Conservation (phyloP, 169 alveolate genomes). For the Eimeria acervulina region DNA sequence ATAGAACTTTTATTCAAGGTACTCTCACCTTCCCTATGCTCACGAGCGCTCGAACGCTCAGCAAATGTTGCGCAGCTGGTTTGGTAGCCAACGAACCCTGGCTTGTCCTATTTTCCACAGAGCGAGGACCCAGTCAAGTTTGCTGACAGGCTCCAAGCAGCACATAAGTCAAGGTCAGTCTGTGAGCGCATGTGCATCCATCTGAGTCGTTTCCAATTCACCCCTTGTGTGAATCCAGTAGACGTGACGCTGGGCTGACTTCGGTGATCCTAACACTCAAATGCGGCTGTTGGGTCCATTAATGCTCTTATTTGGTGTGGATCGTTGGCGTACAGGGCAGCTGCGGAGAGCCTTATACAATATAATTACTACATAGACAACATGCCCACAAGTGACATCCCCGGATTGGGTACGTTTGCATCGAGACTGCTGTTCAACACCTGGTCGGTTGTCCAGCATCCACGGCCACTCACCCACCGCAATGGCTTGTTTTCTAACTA, state of each 20-base stretch:
- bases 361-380: slow-evolving; percentile 94
- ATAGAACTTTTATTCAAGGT: slow-evolving; percentile 90
- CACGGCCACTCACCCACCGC: background rate
- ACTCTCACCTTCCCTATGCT: background rate
- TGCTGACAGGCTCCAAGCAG: slow-evolving; percentile 81
- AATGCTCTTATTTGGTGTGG: background rate
- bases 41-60: background rate
- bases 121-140: slow-evolving; percentile 82
- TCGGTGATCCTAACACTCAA: background rate
- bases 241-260: background rate
- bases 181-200: background rate
- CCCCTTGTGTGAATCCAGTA: background rate
- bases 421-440: background rate
- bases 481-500: background rate
- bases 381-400: slow-evolving; percentile 94
- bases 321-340: slow-evolving; percentile 86
- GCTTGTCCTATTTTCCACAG: slow-evolving; percentile 28
- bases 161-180: slow-evolving; percentile 67
- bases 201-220: background rate
- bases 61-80: background rate
- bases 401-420: slow-evolving; percentile 88
- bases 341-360: slow-evolving; percentile 94
- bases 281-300: background rate
- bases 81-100: background rate
- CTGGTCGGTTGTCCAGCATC: background rate